Conservation (phyloP, 2,329 filamentous ascomycete genomes). For the Fusarium devonianum region DNA sequence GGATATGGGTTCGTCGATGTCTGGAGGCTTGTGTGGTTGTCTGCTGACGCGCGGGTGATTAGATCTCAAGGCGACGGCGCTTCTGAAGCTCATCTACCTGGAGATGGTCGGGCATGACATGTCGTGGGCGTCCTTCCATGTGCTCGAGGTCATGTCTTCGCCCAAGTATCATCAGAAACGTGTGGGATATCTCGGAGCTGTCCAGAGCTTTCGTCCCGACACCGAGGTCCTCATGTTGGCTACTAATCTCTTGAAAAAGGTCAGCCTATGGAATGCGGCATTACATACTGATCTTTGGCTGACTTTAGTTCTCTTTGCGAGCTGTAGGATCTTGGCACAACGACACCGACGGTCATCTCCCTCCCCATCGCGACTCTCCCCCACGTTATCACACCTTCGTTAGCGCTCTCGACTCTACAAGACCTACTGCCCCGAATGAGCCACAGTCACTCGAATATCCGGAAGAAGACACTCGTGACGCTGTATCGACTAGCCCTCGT, state of each 20-base stretch:
- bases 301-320: background rate
- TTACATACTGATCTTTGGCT: background rate
- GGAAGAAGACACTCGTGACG: slow-evolving; percentile 96
- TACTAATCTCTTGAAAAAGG: slow-evolving; percentile 96
- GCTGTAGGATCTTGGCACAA: slow-evolving; percentile 71
- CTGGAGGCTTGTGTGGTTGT: background rate
- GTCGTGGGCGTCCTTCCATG: slow-evolving; percentile 99
- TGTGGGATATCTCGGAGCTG: slow-evolving; percentile 91
- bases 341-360: slow-evolving; percentile 78
- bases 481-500: slow-evolving; percentile 92
- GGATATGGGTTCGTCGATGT: slow-evolving; percentile 77
- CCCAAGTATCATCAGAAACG: slow-evolving; percentile 94
- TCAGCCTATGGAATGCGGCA: slow-evolving; percentile 40
- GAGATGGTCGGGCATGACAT: slow-evolving; percentile 99
- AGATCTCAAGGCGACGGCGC: slow-evolving; percentile 95
- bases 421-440: slow-evolving; percentile 86
- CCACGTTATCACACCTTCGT: slow-evolving; percentile 89
- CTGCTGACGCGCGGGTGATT: slow-evolving; percentile 21
- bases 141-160: slow-evolving; percentile 98
- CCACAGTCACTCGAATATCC: slow-evolving; percentile 83
- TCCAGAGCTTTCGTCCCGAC: slow-evolving; percentile 94
- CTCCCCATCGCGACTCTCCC: slow-evolving; percentile 90
- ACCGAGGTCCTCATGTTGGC: slow-evolving; percentile 98
- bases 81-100: slow-evolving; percentile 95
- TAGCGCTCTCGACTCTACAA: slow-evolving; percentile 86